Evolutionary conservation across 2,329 filamentous ascomycete species (phyloP).

Genomic region (Exserohilum turcica): DNA sequence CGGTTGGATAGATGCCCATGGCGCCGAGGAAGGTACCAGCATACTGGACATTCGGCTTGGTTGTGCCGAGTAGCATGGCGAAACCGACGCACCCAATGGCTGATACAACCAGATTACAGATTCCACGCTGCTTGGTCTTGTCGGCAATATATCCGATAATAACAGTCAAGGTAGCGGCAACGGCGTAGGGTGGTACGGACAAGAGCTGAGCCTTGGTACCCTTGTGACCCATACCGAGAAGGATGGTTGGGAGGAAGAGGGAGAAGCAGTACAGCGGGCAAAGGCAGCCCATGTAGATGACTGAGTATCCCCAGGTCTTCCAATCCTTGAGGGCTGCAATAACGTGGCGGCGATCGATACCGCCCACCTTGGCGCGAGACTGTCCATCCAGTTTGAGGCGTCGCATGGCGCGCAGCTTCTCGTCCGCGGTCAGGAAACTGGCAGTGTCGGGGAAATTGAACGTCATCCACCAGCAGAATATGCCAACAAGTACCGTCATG

Average conservation of each 20-base stretch:
- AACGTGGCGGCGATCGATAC: slow-evolving; percentile 45
- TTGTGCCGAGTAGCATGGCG: slow-evolving; percentile 73
- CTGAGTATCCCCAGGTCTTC: slow-evolving; percentile 58
- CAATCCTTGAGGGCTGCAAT: slow-evolving; percentile 54
- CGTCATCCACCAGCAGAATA: slow-evolving; percentile 61
- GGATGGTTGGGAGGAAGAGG: slow-evolving; percentile 55
- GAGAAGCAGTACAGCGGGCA: slow-evolving; percentile 48
- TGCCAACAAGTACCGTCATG: slow-evolving; percentile 44
- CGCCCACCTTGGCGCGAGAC: slow-evolving; percentile 63
- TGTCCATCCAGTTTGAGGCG: slow-evolving; percentile 72
- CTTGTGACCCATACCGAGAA: slow-evolving; percentile 57
- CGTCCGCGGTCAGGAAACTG: slow-evolving; percentile 59
- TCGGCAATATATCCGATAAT: slow-evolving; percentile 76
- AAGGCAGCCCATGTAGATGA: slow-evolving; percentile 68
- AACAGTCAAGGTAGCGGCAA: slow-evolving; percentile 71
- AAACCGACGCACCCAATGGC: slow-evolving; percentile 78
- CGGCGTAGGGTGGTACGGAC: slow-evolving; percentile 76
- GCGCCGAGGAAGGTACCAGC: slow-evolving; percentile 84
- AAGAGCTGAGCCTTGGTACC: slow-evolving; percentile 71
- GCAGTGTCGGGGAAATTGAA: slow-evolving; percentile 68
- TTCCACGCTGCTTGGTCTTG: slow-evolving; percentile 70
- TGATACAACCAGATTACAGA: slow-evolving; percentile 78
- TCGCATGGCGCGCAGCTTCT: slow-evolving; percentile 62
- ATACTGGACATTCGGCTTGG: slow-evolving; percentile 72
- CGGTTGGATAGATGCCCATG: slow-evolving; percentile 84